Conservation (phyloP, 192 early-diverging fungal species). For the Chytriomyces sp. region DNA sequence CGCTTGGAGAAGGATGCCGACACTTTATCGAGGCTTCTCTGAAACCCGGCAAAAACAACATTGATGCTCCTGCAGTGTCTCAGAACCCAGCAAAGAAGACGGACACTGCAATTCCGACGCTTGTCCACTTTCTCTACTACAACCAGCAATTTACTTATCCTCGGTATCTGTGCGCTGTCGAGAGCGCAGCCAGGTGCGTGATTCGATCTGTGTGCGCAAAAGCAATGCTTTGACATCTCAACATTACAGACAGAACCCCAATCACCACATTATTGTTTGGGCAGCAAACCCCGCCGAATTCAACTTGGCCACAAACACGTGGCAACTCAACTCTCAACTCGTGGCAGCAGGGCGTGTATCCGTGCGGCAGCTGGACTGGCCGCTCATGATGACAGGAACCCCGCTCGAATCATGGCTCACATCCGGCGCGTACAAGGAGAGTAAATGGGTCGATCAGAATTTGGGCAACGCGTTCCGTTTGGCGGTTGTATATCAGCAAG, state of each 20-base stretch:
- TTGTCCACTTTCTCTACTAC: constrained; percentile 47
- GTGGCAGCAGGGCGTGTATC: not conserved
- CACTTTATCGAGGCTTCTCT: no score
- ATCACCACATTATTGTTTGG: constrained; percentile 37
- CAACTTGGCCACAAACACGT: constrained; percentile 10
- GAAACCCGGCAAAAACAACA: no score
- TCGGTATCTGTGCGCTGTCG: constrained; percentile 47
- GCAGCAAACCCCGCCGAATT: constrained; percentile 33
- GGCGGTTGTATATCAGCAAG: constrained; percentile 37
- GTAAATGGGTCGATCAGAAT: constrained; percentile 39
- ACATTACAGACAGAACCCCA: constrained; percentile 18
- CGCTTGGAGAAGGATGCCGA: no score
- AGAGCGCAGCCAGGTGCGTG: constrained; percentile 33
- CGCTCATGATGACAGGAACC: constrained; percentile 29
- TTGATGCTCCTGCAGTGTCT: no score
- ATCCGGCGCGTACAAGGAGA: constrained; percentile 16
- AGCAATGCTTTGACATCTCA: no score
- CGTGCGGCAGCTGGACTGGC: constrained; percentile 25
- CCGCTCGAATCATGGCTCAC: constrained; percentile 40
- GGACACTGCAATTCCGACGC: constrained; percentile 15
- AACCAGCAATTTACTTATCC: constrained; percentile 29
- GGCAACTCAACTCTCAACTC: constrained; percentile 4
- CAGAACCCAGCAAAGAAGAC: no score
- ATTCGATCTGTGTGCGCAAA: no score
- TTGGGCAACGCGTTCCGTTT: constrained; percentile 48